Base-by-base conservation (phyloP, 192 early-diverging fungal genomes). In the Coemansia sp. region DNA sequence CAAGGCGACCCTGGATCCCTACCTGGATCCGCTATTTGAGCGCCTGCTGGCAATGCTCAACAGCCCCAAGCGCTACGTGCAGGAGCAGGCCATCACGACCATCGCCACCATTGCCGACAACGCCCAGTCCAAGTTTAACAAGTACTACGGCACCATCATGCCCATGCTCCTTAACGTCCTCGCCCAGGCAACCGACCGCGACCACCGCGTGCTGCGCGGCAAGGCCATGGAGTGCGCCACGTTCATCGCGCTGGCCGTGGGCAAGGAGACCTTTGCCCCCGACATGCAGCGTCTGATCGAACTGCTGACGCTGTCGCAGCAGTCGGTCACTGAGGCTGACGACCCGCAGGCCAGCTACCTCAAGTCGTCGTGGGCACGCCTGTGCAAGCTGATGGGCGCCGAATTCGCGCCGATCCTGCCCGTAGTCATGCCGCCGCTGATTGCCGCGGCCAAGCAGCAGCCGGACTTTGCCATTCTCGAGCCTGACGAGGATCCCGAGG, bases 211-310 rank as follows among this genome's bases (percentile, higher is more conserved):
- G 43, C 78, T 99, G 71, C 86, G 94, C 22, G 92, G 95, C 47
- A 97, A 97, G 76, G 83, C 95, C 3, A 87, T 99, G 67, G 97
- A 99, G 75, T 99, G 97, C 63, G 90, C 94, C 19, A 90, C 86
- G 40, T 79, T 97, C 44, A 90, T 98, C 48, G 92, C 89, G 44
- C 68, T 96, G 50, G 92, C 91, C 6, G 92, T 99, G 36, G 93
- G 91, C 36, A 89, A 87, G 55, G 88, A 96, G 25, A 79, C 82
- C 20, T 93, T 96, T 73, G 77, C 78, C 13, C 80, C 81, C 11
- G 82, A 97, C 55, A 85, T 87, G 1, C 60, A 79, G 28, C 81
- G 85, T 27, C 83, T 99, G 23, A 82, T 96, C 51, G 55, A 87
- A 47, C 75, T 96, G 27, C 78, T 97, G 45, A 80, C 80, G 9